phyloP scores from a whole-genome alignment of 202 grass and related monocot genomes.

The Setaria italica region DNA sequence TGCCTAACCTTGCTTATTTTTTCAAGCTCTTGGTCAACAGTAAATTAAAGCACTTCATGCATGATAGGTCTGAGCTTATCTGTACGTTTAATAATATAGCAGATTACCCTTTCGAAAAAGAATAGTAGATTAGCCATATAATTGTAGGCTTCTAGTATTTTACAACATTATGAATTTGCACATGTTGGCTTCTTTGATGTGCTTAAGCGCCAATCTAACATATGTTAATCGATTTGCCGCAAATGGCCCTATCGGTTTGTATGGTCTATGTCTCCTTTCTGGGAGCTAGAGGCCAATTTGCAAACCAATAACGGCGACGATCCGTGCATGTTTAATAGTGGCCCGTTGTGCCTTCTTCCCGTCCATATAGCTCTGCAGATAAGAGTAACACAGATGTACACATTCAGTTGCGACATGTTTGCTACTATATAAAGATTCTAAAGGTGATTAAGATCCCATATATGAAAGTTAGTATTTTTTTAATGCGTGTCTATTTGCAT shows the following conservation, averaged over 20 bases:
- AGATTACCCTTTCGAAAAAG: not conserved
- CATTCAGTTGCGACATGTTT: not conserved
- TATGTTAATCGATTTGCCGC: conserved; percentile 31
- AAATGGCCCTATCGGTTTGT: not conserved
- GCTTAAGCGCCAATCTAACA: conserved; percentile 3
- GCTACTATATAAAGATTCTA: not conserved
- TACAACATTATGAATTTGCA: conserved; percentile 6
- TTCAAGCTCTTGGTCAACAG: not conserved
- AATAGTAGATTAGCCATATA: not conserved
- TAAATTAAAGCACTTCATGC: not conserved
- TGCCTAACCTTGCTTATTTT: too few species aligned
- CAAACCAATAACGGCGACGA: not conserved
- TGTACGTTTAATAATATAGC: not conserved
- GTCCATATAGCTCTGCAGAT: not conserved
- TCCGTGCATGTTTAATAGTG: not conserved
- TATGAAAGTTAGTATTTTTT: not conserved
- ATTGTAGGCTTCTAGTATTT: not conserved
- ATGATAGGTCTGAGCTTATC: not conserved
- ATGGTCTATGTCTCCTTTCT: not conserved
- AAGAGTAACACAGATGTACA: not conserved
- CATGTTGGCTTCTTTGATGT: conserved; percentile 20
- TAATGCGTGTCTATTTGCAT: too few species aligned
- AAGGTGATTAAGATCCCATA: not conserved
- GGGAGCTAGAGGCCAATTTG: conserved; percentile 18
- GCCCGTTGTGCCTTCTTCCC: not conserved